These are phyloP conservation scores for Coprinopsis sp. DNA, from an alignment of 768 basidiomycete species.

Conservation along the genomic window DNA sequence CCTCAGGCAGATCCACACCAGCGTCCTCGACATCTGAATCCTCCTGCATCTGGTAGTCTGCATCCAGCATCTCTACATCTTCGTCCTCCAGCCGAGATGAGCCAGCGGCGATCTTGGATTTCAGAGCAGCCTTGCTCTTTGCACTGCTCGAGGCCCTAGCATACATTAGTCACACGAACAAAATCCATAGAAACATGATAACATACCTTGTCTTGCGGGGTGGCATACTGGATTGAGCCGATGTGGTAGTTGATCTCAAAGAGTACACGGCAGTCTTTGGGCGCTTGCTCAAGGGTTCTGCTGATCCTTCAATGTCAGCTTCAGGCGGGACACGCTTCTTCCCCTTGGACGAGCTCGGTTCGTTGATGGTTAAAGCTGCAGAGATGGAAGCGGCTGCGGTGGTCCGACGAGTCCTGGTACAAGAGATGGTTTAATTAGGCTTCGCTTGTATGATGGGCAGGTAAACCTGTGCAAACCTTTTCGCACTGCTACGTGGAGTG, in stretches of 20 bases:
- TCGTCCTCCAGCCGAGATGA: constrained; percentile 65
- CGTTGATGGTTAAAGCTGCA: constrained; percentile 62
- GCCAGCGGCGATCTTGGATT: constrained; percentile 57
- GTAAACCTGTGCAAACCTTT: constrained; percentile 46
- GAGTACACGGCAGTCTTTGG: constrained; percentile 59
- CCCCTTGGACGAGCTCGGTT: constrained; percentile 78
- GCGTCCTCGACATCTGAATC: constrained; percentile 49
- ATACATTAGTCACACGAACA: neutral
- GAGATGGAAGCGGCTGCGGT: constrained; percentile 33
- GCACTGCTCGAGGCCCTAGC: constrained; percentile 30
- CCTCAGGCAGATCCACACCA: constrained; percentile 39
- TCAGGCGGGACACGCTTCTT: constrained; percentile 90
- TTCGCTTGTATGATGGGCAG: constrained; percentile 18
- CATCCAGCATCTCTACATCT: constrained; percentile 75
- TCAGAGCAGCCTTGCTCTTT: constrained; percentile 58
- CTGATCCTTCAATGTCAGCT: constrained; percentile 61
- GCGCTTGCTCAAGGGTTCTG: constrained; percentile 58
- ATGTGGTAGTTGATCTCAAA: constrained; percentile 55
- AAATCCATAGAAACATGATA: neutral
- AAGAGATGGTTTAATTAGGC: constrained; percentile 26
- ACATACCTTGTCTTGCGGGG: constrained; percentile 64
- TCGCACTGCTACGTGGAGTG: constrained; percentile 40
- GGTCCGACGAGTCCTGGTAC: constrained; percentile 55
- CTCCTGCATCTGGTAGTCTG: constrained; percentile 44
- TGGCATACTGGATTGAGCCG: constrained; percentile 55